Evolutionary conservation across 176 grass and related monocot genomes (phyloP).

Genomic region (Carex myosuroides): DNA sequence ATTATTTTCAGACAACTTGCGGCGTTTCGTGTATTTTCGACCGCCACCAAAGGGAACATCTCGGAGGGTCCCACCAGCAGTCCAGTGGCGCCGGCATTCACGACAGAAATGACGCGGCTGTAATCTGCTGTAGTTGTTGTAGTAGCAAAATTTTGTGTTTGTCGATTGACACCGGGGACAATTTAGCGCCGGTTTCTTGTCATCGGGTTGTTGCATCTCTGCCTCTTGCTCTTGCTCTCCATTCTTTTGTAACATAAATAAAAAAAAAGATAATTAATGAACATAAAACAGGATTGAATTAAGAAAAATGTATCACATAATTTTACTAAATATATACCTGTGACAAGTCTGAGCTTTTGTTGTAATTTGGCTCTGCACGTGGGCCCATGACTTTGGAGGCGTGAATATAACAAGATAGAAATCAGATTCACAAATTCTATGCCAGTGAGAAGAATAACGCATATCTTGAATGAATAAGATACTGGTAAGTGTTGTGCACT

Average conservation of each 20-base stretch:
- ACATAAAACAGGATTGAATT: neutral
- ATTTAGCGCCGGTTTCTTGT: slow-evolving; percentile 25
- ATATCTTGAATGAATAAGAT: neutral
- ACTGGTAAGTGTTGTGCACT: neutral
- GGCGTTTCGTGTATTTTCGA: slow-evolving; percentile 46
- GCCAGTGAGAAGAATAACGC: slow-evolving; percentile 24
- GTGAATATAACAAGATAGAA: slow-evolving; percentile 7
- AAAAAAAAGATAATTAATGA: neutral
- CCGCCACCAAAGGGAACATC: slow-evolving; percentile 77
- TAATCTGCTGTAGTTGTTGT: slow-evolving; percentile 90
- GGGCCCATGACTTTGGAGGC: slow-evolving; percentile 18
- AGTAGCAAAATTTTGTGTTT: slow-evolving; percentile 99
- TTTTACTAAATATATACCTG: slow-evolving; percentile 1
- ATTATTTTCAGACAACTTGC: slow-evolving; percentile 17
- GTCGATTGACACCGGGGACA: slow-evolving; percentile 73
- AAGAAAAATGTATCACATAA: neutral
- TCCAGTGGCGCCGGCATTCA: slow-evolving; percentile 85
- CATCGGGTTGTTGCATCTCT: neutral
- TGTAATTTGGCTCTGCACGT: neutral
- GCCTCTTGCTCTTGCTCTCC: neutral
- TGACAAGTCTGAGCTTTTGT: slow-evolving; percentile 1
- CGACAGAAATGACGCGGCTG: slow-evolving; percentile 95
- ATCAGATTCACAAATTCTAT: slow-evolving; percentile 12
- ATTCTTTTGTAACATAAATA: neutral
- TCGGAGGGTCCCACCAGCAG: slow-evolving; percentile 71